Evolutionary conservation across 1,139 yeast species (phyloP).

Genomic region (Barnettozyma hawaiiensis): DNA sequence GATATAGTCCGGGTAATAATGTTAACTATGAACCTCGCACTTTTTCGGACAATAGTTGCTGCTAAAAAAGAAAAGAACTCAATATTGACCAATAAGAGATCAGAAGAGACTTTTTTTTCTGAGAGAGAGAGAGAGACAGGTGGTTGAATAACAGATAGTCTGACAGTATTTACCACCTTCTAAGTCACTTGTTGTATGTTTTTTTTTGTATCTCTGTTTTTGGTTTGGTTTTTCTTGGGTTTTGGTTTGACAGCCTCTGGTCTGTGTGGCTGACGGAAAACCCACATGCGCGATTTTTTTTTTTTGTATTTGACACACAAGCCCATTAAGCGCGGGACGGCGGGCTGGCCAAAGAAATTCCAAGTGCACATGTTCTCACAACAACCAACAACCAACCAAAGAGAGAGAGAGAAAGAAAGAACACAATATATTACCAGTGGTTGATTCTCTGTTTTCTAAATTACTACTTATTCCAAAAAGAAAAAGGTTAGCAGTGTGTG

Average conservation of each 20-base stretch:
- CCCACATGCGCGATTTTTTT: conserved; percentile 12
- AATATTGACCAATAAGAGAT: not conserved
- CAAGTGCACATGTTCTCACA: not conserved
- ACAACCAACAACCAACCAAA: not conserved
- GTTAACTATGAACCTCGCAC: conserved; percentile 2
- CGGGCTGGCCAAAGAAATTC: too few relatives aligned
- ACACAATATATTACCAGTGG: too few relatives aligned
- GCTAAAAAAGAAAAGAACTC: not conserved
- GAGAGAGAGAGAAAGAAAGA: too few relatives aligned
- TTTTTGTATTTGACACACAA: too few relatives aligned
- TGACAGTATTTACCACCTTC: too few relatives aligned
- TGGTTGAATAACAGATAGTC: too few relatives aligned
- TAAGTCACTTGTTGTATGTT: too few relatives aligned
- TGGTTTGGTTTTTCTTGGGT: too few relatives aligned
- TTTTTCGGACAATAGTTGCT: conserved; percentile 1
- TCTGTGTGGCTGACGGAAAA: not conserved
- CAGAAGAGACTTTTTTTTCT: not conserved
- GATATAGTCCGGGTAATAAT: not conserved
- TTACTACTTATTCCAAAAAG: too few relatives aligned
- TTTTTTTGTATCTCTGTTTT: too few relatives aligned
- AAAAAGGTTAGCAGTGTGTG: not conserved
- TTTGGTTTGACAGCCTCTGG: not conserved
- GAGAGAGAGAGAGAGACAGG: not conserved
- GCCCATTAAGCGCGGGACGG: too few relatives aligned
- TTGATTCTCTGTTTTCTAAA: too few relatives aligned